Base-by-base conservation (phyloP, 2,329 filamentous ascomycete genomes). In the Aspergillus ruber region DNA sequence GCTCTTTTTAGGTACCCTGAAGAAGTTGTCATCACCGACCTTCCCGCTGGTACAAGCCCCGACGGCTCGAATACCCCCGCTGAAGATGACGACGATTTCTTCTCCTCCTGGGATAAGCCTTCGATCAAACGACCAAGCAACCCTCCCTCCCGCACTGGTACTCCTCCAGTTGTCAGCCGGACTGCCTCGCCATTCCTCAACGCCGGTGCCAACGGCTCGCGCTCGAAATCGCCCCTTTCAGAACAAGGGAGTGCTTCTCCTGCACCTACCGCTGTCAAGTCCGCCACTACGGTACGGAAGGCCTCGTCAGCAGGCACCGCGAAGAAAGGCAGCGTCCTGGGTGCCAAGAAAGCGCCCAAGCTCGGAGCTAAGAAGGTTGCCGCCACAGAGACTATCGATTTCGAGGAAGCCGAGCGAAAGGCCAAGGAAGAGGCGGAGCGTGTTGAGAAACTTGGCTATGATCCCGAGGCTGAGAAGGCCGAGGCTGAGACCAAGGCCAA, bases 81-180 rank as follows among this genome's bases (percentile, higher is more conserved):
- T 56, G 90, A 95, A 57, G 78, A 81, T 18, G 84, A 85, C 17
- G 90, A 96, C 63, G 93, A 97, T 67, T 98, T 98, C 77, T 98
- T 98, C 73, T 95, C 91, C 8, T 96, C 90, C 0, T 98, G 91
- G 93, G 93, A 97, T 65, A 96, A 97, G 74, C 93, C 93, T 18
- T 82, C 90, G 4, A 94, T 98, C 73, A 98, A 97, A 78, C 84
- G 90, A 59, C 91, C 91, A 32, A 96, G 89, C 55, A 95, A 95
- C 56, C 91, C 93, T 13, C 81, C 93, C 39, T 96, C 91, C 33
- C 85, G 93, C 63, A 93, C 88, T 39, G 84, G 83, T 44, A 97
- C 93, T 2, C 91, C 91, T 12, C 85, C 88, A 3, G 81, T 87
- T 9, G 79, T 88, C 57, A 85, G 85, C 60, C 85, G 90, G 58